A percentile compares a stretch with the other conserved stretches of the same genome.
These are phyloP conservation scores for Viridothelium virens DNA, from an alignment of 495 filamentous ascomycete species.

Conservation along the genomic window DNA sequence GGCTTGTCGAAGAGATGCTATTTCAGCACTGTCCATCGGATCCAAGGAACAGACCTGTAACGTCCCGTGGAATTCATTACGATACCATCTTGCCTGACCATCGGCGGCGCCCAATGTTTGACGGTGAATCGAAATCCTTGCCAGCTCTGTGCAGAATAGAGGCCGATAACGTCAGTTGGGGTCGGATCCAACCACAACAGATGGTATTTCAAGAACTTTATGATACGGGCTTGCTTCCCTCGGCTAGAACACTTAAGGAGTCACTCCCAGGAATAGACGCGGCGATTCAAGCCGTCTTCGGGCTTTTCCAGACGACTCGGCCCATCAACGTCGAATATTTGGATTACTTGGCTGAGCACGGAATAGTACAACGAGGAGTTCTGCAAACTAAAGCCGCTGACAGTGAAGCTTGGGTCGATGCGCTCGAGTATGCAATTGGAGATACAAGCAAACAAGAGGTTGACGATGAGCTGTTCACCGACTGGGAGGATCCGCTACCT, in stretches of 20 bases:
- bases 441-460: neutral
- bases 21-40: neutral
- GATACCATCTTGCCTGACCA: no score
- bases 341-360: neutral
- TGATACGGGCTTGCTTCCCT: neutral
- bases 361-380: neutral
- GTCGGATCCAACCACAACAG: neutral
- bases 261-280: neutral
- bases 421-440: neutral
- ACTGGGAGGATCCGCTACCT: neutral
- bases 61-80: no score
- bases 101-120: neutral
- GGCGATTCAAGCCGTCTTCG: neutral
- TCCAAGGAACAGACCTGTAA: neutral
- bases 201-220: neutral
- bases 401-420: neutral
- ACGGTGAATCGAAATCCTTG: neutral
- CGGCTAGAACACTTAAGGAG: neutral
- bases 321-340: neutral
- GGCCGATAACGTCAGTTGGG: neutral
- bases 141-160: neutral
- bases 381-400: neutral
- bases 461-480: neutral
- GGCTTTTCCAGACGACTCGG: neutral
- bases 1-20: neutral